A percentile compares a stretch with the other conserved stretches of the same genome.
phyloP scores from a whole-genome alignment of 2,329 filamentous ascomycete genomes.

The Diaporthe sp. region DNA sequence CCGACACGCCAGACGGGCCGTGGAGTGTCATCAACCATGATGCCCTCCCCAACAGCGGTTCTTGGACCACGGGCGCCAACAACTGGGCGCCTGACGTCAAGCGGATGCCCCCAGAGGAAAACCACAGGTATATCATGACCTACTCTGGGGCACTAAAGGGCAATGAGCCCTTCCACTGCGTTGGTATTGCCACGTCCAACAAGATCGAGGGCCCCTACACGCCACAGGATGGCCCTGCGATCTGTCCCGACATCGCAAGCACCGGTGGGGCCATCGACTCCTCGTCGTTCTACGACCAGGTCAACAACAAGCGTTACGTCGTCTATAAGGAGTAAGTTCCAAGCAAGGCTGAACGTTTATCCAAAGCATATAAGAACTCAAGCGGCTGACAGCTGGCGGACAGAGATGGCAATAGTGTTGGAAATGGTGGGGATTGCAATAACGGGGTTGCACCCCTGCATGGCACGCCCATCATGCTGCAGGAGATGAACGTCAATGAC shows the following conservation, averaged over 20 bases:
- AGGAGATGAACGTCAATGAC: slow-evolving; percentile 64
- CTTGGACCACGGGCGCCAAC: slow-evolving; percentile 67
- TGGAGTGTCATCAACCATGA: slow-evolving; percentile 64
- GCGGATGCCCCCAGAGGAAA: slow-evolving; percentile 58
- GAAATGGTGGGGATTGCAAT: slow-evolving; percentile 58
- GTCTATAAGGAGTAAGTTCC: slow-evolving; percentile 65
- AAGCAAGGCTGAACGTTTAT: background rate
- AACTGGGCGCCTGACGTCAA: slow-evolving; percentile 75
- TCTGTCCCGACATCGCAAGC: slow-evolving; percentile 62
- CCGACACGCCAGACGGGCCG: slow-evolving; percentile 61
- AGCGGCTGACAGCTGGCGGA: background rate
- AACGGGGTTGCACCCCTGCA: slow-evolving; percentile 58
- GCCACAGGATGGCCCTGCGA: slow-evolving; percentile 61
- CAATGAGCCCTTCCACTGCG: slow-evolving; percentile 63
- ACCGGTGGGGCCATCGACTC: slow-evolving; percentile 75
- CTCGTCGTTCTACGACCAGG: slow-evolving; percentile 68
- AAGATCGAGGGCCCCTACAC: slow-evolving; percentile 66
- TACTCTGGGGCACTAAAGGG: slow-evolving; percentile 65
- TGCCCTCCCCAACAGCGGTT: slow-evolving; percentile 63
- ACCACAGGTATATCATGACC: slow-evolving; percentile 67
- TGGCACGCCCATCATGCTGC: slow-evolving; percentile 70
- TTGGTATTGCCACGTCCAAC: slow-evolving; percentile 68
- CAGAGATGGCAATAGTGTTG: slow-evolving; percentile 72
- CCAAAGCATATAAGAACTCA: background rate
- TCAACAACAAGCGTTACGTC: slow-evolving; percentile 68